These are phyloP conservation scores for Cadophora sp. DNA, from an alignment of 2,329 filamentous ascomycete species.

Conservation along the genomic window DNA sequence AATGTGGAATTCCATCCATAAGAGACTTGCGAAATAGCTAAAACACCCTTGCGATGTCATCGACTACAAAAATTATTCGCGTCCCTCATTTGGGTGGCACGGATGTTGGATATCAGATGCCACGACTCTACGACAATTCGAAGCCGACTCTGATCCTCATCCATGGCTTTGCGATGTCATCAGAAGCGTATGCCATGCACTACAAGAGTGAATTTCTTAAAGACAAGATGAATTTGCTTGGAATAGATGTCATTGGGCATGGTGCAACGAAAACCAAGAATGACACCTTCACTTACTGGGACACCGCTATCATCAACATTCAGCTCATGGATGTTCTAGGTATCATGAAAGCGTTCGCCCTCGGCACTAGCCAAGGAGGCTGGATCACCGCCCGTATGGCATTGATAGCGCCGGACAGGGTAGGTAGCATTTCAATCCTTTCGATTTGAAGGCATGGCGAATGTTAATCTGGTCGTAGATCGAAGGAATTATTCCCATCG, in stretches of 20 bases:
- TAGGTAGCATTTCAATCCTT: too few relatives aligned
- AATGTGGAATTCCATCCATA: too few relatives aligned
- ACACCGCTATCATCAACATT: slow-evolving; percentile 59
- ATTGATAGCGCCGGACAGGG: slow-evolving; percentile 54
- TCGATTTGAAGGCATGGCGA: too few relatives aligned
- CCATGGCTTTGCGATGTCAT: slow-evolving; percentile 59
- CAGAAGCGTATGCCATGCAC: neutral
- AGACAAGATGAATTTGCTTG: slow-evolving; percentile 53
- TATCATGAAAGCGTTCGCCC: slow-evolving; percentile 55
- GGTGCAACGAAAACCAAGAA: slow-evolving; percentile 50
- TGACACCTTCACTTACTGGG: slow-evolving; percentile 63
- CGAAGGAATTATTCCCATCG: slow-evolving; percentile 55
- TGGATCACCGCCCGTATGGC: slow-evolving; percentile 60
- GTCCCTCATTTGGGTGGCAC: slow-evolving; percentile 58
- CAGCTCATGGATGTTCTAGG: slow-evolving; percentile 61
- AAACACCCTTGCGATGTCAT: slow-evolving; percentile 18
- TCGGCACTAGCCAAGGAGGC: slow-evolving; percentile 54
- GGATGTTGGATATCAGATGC: slow-evolving; percentile 50
- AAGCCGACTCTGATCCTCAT: slow-evolving; percentile 61
- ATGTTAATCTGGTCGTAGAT: slow-evolving; percentile 43
- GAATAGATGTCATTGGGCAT: slow-evolving; percentile 60
- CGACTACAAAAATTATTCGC: slow-evolving; percentile 48
- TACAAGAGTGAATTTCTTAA: neutral
- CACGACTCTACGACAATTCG: slow-evolving; percentile 47
- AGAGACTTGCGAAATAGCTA: too few relatives aligned